phyloP scores from a whole-genome alignment of 2,329 filamentous ascomycete genomes.

The Hymenoscyphus linearis region DNA sequence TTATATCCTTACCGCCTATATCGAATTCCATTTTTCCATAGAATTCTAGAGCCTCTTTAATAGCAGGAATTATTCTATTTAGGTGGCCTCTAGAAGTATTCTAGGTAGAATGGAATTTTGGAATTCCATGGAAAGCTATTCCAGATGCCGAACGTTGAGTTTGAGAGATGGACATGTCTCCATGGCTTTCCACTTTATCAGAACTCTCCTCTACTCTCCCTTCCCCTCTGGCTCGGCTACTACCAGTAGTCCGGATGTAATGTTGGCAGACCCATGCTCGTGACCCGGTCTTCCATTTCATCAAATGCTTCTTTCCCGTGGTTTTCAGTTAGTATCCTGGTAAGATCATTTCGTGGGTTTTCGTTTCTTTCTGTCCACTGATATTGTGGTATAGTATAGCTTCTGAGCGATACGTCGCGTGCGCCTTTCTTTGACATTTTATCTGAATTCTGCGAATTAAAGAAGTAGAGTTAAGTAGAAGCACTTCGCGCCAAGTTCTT shows the following conservation, averaged over 20 bases:
- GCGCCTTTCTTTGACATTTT: conserved; percentile 23
- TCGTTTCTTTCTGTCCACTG: conserved; percentile 23
- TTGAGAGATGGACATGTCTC: conserved; percentile 19
- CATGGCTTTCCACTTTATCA: conserved; percentile 18
- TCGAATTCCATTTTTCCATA: too few relatives aligned
- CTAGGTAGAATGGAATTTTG: too few relatives aligned
- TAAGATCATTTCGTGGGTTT: conserved; percentile 19
- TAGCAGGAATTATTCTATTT: too few relatives aligned
- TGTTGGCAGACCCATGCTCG: conserved; percentile 23
- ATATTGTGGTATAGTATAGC: conserved; percentile 22
- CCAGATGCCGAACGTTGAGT: conserved; percentile 20
- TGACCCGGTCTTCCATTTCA: conserved; percentile 24
- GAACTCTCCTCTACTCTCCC: conserved; percentile 6
- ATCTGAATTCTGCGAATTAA: too few relatives aligned
- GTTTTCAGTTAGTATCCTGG: conserved; percentile 8
- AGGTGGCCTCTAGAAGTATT: too few relatives aligned
- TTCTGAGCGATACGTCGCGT: conserved; percentile 18
- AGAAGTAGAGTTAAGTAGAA: too few relatives aligned
- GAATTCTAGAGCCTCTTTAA: too few relatives aligned
- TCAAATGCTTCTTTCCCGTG: conserved; percentile 13
- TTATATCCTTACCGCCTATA: too few relatives aligned
- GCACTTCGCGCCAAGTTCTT: too few relatives aligned
- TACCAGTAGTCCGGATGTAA: conserved; percentile 13
- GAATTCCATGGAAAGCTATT: too few relatives aligned
- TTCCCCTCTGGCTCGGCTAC: conserved; percentile 4